Evolutionary conservation across 495 filamentous ascomycete species (phyloP).

Genomic region (Podospora didyma): DNA sequence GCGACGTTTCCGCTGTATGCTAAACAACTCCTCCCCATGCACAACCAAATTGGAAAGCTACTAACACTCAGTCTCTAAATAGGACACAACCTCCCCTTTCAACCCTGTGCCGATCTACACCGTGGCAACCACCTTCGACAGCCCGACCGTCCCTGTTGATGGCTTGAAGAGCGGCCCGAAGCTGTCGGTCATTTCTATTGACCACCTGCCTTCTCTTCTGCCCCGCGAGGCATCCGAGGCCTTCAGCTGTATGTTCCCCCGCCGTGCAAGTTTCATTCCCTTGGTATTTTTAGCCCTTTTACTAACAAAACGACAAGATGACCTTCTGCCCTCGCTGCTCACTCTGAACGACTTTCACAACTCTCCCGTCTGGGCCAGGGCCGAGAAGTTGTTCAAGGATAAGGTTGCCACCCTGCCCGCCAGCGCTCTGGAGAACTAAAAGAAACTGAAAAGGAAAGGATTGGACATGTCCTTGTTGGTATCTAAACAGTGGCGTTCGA

Average conservation of each 20-base stretch:
- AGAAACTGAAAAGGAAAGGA: background rate
- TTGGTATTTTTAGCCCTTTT: background rate
- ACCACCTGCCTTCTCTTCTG: constrained; percentile 84
- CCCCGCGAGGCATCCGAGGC: constrained; percentile 83
- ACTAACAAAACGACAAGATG: constrained; percentile 25
- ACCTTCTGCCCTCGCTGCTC: constrained; percentile 73
- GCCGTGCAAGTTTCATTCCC: no score
- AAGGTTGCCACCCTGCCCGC: constrained; percentile 74
- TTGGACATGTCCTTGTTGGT: background rate
- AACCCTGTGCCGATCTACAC: constrained; percentile 77
- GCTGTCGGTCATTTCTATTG: constrained; percentile 78
- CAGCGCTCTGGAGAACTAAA: constrained; percentile 35
- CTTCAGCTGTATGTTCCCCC: constrained; percentile 54
- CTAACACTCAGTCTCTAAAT: constrained; percentile 20
- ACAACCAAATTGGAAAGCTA: constrained; percentile 25
- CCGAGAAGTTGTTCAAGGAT: constrained; percentile 78
- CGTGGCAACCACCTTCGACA: constrained; percentile 74
- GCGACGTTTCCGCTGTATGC: constrained; percentile 78
- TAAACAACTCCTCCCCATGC: constrained; percentile 66
- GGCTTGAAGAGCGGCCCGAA: constrained; percentile 52
- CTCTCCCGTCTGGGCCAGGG: constrained; percentile 74
- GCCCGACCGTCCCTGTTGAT: constrained; percentile 75
- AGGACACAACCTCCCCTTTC: constrained; percentile 56
- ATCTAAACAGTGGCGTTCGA: background rate
- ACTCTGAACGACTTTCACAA: constrained; percentile 70